phyloP scores from a whole-genome alignment of 441 rosid species.

The Eugenia klotzschiana region DNA sequence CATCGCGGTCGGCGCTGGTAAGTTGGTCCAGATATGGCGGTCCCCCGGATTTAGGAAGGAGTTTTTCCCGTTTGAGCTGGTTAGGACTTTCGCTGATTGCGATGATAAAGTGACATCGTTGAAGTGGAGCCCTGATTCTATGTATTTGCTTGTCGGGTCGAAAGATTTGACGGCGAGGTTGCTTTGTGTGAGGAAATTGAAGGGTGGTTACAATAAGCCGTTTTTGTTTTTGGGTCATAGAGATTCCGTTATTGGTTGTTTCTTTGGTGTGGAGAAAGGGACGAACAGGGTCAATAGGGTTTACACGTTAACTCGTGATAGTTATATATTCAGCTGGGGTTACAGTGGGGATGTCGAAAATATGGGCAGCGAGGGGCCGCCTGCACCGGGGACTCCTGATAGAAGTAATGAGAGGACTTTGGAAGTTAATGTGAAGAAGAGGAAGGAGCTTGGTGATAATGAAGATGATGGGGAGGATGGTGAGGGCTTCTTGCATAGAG shows the following conservation, averaged over 20 bases:
- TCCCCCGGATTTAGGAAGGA: slow-evolving; percentile 73
- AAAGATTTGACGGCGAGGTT: slow-evolving; percentile 77
- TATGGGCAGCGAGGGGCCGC: slow-evolving; percentile 21
- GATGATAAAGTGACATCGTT: slow-evolving; percentile 50
- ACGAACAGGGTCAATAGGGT: slow-evolving; percentile 33
- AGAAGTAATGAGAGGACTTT: slow-evolving; percentile 20
- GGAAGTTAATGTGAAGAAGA: slow-evolving; percentile 24
- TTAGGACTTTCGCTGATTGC: slow-evolving; percentile 71
- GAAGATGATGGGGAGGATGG: slow-evolving; percentile 12
- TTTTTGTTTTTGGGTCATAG: slow-evolving; percentile 79
- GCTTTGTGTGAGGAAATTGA: slow-evolving; percentile 54
- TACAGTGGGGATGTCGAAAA: slow-evolving; percentile 22
- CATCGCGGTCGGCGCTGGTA: slow-evolving; percentile 53
- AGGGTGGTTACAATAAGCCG: slow-evolving; percentile 44
- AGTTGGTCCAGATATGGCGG: slow-evolving; percentile 66
- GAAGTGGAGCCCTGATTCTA: slow-evolving; percentile 72
- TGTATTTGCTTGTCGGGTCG: slow-evolving; percentile 67
- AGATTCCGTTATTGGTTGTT: slow-evolving; percentile 79
- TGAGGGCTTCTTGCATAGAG: slow-evolving; percentile 38
- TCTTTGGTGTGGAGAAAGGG: slow-evolving; percentile 65
- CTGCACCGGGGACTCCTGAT: slow-evolving; percentile 58
- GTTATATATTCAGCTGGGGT: slow-evolving; percentile 72
- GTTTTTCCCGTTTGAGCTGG: slow-evolving; percentile 55
- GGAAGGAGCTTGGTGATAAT: slow-evolving; percentile 46
- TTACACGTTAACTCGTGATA: slow-evolving; percentile 66